Base-by-base conservation (phyloP, 2,329 filamentous ascomycete genomes). In the Diaporthe nobilis region DNA sequence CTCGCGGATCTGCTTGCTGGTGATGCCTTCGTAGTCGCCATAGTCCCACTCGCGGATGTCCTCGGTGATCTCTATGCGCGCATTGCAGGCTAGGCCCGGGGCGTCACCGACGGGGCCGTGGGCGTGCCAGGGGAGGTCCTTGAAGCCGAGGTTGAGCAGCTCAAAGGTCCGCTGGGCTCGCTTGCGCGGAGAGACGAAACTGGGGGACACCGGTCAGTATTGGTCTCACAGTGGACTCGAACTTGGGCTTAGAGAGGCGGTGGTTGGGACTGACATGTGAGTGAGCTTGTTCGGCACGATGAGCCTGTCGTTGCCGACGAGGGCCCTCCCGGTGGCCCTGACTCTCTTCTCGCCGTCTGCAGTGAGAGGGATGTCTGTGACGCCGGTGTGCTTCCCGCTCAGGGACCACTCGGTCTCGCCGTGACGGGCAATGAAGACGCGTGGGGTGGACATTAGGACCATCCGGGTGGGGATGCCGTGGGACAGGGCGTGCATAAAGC, bases 331-430 rank as follows among this genome's bases (percentile, higher is more conserved):
- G 0, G 96, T 98, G 2, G 93, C 92, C 75, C 86, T 87, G 75
- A 96, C 90, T 76, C 94, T 90, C 83, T 91, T 94, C 87, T 95
- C 94, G 71, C 96, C 96, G 82, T 95, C 94, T 70, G 89, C 86
- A 0, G 96, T 98, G 51, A 98, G 88, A 1, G 95, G 93, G 5
- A 98, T 94, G 81, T 98, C 96, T n/a, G 94, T 94, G 39, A 87
- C 89, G 71, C 95, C 94, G 0, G 96, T 98, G 85, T 98, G 95
- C 71, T 92, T 90, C 74, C 95, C 96, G 79, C 93, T 93, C 65
- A 98, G 91, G 7, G 94, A 97, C 96, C 96, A 98, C 87, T 98
- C 95, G 5, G 96, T 98, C 87, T 98, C 95, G 85, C 96, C 96
- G 82, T 98, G 96, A 80, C 96, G 94, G 83, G 95, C 86, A 79